Base-by-base conservation (phyloP, 306 rosid species). In the Vachellia pachyceras region DNA sequence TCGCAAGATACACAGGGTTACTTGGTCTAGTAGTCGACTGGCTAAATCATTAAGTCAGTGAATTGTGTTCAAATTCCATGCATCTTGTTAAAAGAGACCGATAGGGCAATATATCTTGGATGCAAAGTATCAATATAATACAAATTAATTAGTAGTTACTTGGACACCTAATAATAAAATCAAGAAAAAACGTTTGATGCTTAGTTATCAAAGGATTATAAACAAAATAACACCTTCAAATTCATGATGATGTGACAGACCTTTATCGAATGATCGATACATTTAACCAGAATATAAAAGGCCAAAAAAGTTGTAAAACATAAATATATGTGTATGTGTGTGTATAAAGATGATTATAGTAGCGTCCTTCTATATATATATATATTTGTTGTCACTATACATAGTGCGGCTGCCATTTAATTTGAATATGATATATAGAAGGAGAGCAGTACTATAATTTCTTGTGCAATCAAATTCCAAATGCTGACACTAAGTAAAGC, bases 401-500 rank as follows among this genome's bases (percentile, higher is more conserved):
- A 3, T 78, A 78, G 67, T 69, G 50, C 72, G 50, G 29, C 36
- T 69, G 42, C 40, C 72, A 63, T 60, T 70, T 18, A 18, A 52
- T 52, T 76, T 76, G 77, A 70, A 78, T 25, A 37, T 67, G 73
- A 39, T 52, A 68, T 8, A 57, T 14, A 57, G 20, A 76, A 52
- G 3, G 29, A 75, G 35, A 76, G 77, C 57, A 39, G 58, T 47
- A n/a, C n/a, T n/a, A 69, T 29, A 29, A 29, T 57, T 46, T 63
- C 54, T 33, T 61, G 73, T 54, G 33, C 33, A 29, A 29, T 29
- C 2, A 58, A 68, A 68, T 68, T 55, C 39, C 52, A 23, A 33
- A n/a, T 33, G 72, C 49, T 29, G 44, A 63, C 18, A 54, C 60
- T 54, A n/a, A 54, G 5, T 69, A 69, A 69, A 41, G 73, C 36